Conservation (phyloP, 495 filamentous ascomycete genomes). For the Astrothelium macrocarpum region DNA sequence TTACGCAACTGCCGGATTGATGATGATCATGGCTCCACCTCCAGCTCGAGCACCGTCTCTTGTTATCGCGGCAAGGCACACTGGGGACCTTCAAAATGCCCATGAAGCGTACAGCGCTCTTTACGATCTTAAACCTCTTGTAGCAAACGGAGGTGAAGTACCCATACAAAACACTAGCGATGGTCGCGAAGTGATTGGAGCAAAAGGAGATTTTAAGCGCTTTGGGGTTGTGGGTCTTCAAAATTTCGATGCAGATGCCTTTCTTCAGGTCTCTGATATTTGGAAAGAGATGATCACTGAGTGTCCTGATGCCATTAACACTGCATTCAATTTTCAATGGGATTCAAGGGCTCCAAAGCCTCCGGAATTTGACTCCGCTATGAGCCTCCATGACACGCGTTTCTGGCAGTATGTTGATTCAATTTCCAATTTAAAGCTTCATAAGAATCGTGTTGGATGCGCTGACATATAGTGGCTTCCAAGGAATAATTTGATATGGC, state of each 20-base stretch:
- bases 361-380: conserved; percentile 16
- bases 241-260: conserved; percentile 14
- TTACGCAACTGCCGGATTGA: conserved; percentile 23
- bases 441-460: neutral
- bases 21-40: conserved; percentile 23
- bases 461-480: neutral
- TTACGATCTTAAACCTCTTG: conserved; percentile 16
- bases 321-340: conserved; percentile 19
- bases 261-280: conserved; percentile 14
- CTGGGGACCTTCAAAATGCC: conserved; percentile 14
- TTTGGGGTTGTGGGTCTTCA: conserved; percentile 18
- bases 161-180: conserved; percentile 21
- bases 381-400: conserved; percentile 18
- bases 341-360: conserved; percentile 15
- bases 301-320: conserved; percentile 13
- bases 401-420: conserved; percentile 15
- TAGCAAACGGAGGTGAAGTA: conserved; percentile 14
- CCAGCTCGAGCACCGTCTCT: conserved; percentile 15
- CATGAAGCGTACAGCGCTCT: conserved; percentile 15
- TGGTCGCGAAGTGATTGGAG: conserved; percentile 12
- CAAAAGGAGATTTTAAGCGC: conserved; percentile 21
- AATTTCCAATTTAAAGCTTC: too few relatives aligned
- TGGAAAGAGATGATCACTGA: conserved; percentile 15
- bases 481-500: conserved; percentile 18
- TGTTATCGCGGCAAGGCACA: conserved; percentile 10